phyloP scores from a whole-genome alignment of 2,329 filamentous ascomycete species.

The Metarhizium anisopliae region DNA sequence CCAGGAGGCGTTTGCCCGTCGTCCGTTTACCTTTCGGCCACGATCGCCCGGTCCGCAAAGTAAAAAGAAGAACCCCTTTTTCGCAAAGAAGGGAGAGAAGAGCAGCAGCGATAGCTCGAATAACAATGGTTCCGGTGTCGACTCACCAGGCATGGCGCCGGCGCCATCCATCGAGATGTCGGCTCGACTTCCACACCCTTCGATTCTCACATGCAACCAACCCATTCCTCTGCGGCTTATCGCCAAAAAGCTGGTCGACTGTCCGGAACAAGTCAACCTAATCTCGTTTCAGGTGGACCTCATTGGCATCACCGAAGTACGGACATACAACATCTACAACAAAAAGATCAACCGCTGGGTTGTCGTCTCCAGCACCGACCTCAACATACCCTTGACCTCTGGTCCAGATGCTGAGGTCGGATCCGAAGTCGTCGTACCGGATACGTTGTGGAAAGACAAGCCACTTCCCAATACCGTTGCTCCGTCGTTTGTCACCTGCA shows the following conservation, averaged over 20 bases:
- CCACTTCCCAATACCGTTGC: conserved; percentile 77
- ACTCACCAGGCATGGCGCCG: conserved; percentile 16
- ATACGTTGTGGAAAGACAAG: conserved; percentile 61
- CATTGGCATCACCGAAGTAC: conserved; percentile 68
- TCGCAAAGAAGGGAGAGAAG: conserved; percentile 33
- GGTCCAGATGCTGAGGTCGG: conserved; percentile 45
- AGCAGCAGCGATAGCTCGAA: conserved; percentile 10
- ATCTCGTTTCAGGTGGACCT: conserved; percentile 75
- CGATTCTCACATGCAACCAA: conserved; percentile 83
- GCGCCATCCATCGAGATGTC: conserved; percentile 66
- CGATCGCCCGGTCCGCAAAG: conserved; percentile 20
- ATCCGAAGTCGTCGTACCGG: conserved; percentile 61
- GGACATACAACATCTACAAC: conserved; percentile 65
- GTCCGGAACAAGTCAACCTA: conserved; percentile 62
- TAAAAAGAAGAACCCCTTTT: conserved; percentile 48
- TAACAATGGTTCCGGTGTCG: conserved; percentile 13
- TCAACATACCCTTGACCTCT: conserved; percentile 61
- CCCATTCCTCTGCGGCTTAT: conserved; percentile 74
- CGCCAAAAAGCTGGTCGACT: conserved; percentile 64
- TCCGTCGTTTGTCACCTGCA: conserved; percentile 82
- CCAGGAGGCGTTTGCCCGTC: conserved; percentile 77
- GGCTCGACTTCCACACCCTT: conserved; percentile 75
- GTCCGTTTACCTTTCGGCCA: conserved; percentile 51
- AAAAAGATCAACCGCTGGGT: conserved; percentile 69
- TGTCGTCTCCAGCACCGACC: conserved; percentile 60